Conservation (phyloP, 495 filamentous ascomycete genomes). For the Neurospora sp. region DNA sequence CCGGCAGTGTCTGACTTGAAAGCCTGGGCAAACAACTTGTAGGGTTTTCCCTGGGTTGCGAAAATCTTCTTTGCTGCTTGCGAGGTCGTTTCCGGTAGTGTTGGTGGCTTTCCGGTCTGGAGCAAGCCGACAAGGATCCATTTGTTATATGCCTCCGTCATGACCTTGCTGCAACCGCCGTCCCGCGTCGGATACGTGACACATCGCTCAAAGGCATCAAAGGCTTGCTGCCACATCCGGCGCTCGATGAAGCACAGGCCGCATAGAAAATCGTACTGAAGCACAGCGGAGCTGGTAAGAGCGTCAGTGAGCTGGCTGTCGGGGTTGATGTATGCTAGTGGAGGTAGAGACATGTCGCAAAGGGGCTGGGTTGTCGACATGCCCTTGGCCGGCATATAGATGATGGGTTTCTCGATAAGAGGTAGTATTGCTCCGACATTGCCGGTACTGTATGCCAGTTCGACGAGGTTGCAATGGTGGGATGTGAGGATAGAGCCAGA, state of each 20-base stretch:
- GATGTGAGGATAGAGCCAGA: slow-evolving; percentile 61
- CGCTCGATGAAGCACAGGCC: slow-evolving; percentile 69
- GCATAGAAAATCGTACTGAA: slow-evolving; percentile 71
- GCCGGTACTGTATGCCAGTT: slow-evolving; percentile 43
- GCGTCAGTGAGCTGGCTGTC: slow-evolving; percentile 47
- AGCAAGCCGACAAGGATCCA: slow-evolving; percentile 76
- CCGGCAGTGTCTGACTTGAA: slow-evolving; percentile 53
- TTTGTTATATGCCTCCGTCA: slow-evolving; percentile 89
- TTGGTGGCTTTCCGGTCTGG: slow-evolving; percentile 51
- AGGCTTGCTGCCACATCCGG: slow-evolving; percentile 62
- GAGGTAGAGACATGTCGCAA: slow-evolving; percentile 26
- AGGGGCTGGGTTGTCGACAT: slow-evolving; percentile 12
- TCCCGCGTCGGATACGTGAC: slow-evolving; percentile 53
- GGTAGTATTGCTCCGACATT: slow-evolving; percentile 49
- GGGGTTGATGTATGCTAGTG: slow-evolving; percentile 43
- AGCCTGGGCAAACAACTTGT: slow-evolving; percentile 54
- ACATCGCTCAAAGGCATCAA: slow-evolving; percentile 58
- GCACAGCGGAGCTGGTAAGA: slow-evolving; percentile 47
- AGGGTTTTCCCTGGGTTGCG: slow-evolving; percentile 54
- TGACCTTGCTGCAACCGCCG: slow-evolving; percentile 56
- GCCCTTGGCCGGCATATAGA: slow-evolving; percentile 48
- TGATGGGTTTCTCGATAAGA: slow-evolving; percentile 58
- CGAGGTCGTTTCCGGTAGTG: slow-evolving; percentile 28
- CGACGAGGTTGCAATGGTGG: slow-evolving; percentile 51
- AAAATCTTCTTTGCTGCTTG: slow-evolving; percentile 45